Percentiles rank a stretch among this genome's conserved stretches.
These are phyloP conservation scores for Eurotiales sp. DNA, from an alignment of 2,329 filamentous ascomycete species.

Conservation along the genomic window DNA sequence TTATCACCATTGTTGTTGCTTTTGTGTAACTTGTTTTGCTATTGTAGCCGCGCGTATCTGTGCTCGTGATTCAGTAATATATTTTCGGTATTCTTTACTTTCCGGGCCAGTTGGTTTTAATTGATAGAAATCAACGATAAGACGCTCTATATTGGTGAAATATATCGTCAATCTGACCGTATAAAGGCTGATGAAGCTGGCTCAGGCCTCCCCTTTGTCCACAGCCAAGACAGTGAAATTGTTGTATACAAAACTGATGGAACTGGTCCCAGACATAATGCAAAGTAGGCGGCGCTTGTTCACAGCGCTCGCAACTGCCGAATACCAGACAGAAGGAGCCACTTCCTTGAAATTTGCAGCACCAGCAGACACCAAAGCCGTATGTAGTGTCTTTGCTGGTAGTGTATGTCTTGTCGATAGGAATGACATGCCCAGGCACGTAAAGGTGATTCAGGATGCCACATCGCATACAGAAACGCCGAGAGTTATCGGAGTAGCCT, in stretches of 20 bases:
- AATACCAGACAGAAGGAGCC: constrained; percentile 9
- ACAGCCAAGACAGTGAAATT: constrained; percentile 7
- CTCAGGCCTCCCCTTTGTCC: constrained; percentile 2
- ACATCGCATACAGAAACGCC: constrained; percentile 13
- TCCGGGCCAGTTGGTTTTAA: no score
- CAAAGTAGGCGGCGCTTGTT: constrained; percentile 1
- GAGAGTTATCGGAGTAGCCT: constrained; percentile 8
- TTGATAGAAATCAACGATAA: not conserved
- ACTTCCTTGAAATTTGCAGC: constrained; percentile 7
- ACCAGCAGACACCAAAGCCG: constrained; percentile 9
- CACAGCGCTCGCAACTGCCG: constrained; percentile 8
- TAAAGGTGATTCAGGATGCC: constrained; percentile 14
- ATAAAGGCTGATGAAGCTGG: not conserved
- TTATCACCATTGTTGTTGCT: no score
- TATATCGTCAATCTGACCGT: constrained; percentile 10
- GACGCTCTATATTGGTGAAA: constrained; percentile 7
- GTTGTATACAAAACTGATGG: constrained; percentile 9
- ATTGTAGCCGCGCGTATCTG: no score
- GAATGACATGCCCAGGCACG: constrained; percentile 6
- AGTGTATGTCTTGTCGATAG: not conserved
- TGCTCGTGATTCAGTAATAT: no score
- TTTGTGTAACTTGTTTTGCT: no score
- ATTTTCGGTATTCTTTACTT: no score
- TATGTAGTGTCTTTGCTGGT: not conserved
- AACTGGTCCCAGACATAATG: constrained; percentile 11